Percentiles rank a stretch among this genome's conserved stretches.
Conservation (phyloP, 2,329 filamentous ascomycete genomes). For the Macrophomina pseudophaseolina region DNA sequence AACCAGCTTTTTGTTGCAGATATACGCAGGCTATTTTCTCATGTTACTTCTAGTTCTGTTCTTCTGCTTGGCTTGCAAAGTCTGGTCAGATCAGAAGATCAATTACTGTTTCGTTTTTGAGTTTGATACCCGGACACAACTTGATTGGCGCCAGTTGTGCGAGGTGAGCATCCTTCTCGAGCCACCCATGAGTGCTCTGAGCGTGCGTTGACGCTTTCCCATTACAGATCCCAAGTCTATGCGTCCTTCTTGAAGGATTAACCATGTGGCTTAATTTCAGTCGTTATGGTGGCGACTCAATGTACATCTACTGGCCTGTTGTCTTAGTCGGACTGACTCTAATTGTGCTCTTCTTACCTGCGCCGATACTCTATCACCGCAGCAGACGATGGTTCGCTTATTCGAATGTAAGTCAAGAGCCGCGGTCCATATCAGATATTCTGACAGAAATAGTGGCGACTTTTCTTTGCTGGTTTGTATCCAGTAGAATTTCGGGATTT, state of each 20-base stretch:
- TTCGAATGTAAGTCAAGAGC: conserved; percentile 70
- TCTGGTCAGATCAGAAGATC: conserved; percentile 85
- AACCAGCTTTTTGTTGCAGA: conserved; percentile 66
- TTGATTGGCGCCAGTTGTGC: conserved; percentile 88
- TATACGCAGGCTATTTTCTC: conserved; percentile 89
- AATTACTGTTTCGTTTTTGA: conserved; percentile 98
- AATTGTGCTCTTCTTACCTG: conserved; percentile 75
- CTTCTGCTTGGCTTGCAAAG: conserved; percentile 83
- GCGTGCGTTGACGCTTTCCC: conserved; percentile 62
- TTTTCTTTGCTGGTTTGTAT: conserved; percentile 83
- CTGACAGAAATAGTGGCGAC: conserved; percentile 70
- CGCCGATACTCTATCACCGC: conserved; percentile 73
- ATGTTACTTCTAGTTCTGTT: conserved; percentile 78
- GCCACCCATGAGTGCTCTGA: conserved; percentile 48
- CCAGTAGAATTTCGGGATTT: conserved; percentile 97
- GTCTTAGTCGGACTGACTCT: conserved; percentile 73
- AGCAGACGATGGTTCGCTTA: conserved; percentile 86
- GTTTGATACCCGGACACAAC: conserved; percentile 81
- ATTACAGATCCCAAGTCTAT: conserved; percentile 76
- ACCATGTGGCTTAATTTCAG: conserved; percentile 91
- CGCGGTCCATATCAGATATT: not conserved
- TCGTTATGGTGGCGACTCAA: conserved; percentile 64
- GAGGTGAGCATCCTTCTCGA: conserved; percentile 57
- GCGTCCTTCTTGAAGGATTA: conserved; percentile 75
- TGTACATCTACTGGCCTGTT: conserved; percentile 88